These are phyloP conservation scores for Trametes punicea DNA, from an alignment of 768 basidiomycete genomes.

Conservation along the genomic window DNA sequence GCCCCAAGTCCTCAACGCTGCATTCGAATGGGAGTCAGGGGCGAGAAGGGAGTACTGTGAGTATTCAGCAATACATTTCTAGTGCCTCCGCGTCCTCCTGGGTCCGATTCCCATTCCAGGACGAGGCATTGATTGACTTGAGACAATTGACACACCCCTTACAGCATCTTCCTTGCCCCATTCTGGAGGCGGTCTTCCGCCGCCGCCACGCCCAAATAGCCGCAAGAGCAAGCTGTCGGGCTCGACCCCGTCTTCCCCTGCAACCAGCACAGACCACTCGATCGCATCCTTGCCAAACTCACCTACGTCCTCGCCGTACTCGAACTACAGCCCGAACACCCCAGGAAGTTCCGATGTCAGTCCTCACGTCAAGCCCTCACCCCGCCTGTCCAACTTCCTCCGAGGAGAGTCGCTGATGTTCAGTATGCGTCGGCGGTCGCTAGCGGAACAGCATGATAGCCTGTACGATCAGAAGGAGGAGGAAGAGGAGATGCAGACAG, in stretches of 20 bases:
- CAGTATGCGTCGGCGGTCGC: conserved; percentile 1
- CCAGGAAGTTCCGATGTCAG: conserved; percentile 23
- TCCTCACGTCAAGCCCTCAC: conserved; percentile 38
- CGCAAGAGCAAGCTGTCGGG: conserved; percentile 7
- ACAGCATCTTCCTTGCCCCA: background rate
- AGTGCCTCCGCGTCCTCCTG: background rate
- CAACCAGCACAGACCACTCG: conserved; percentile 8
- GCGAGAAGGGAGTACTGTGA: background rate
- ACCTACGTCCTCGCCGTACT: conserved; percentile 7
- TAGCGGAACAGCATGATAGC: conserved; percentile 1
- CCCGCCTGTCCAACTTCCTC: conserved; percentile 25
- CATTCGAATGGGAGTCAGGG: conserved; percentile 4
- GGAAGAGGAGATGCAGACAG: background rate
- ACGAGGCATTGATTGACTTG: background rate
- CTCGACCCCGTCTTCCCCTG: conserved; percentile 18
- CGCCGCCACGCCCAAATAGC: conserved; percentile 26
- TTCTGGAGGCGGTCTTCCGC: conserved; percentile 20
- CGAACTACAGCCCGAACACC: conserved; percentile 8
- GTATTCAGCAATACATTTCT: background rate
- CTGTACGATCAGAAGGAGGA: background rate
- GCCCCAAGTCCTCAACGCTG: conserved; percentile 20
- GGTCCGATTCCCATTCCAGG: background rate
- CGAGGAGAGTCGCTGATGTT: conserved; percentile 10
- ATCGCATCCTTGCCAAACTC: conserved; percentile 9
- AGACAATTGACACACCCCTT: conserved; percentile 1